phyloP scores from a whole-genome alignment of 352 stramenopile genomes.

The Globisporangium echinulatum region DNA sequence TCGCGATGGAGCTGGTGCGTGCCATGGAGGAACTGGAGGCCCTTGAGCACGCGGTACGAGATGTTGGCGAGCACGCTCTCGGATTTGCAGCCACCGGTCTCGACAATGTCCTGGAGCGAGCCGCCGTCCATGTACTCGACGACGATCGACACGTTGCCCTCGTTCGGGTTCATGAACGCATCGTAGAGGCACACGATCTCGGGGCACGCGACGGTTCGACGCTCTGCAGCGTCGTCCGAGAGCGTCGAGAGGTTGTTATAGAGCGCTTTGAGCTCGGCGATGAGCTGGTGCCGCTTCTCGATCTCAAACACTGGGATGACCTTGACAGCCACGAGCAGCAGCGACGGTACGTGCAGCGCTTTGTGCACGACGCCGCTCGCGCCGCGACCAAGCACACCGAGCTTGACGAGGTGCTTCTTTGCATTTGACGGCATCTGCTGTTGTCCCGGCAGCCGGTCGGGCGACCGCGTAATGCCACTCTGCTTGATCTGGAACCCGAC shows the following conservation, averaged over 20 bases:
- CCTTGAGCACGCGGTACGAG: conserved; percentile 79
- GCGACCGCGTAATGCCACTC: conserved; percentile 63
- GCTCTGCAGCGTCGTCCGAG: conserved; percentile 36
- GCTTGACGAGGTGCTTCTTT: conserved; percentile 80
- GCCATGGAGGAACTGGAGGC: conserved; percentile 85
- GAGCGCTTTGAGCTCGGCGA: conserved; percentile 76
- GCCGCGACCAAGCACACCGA: conserved; percentile 71
- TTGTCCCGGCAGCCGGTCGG: conserved; percentile 27
- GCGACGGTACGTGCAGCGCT: conserved; percentile 83
- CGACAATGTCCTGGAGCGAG: conserved; percentile 90
- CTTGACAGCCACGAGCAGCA: conserved; percentile 88
- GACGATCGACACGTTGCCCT: conserved; percentile 91
- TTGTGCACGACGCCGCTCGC: conserved; percentile 88
- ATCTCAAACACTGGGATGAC: conserved; percentile 88
- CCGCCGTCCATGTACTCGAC: conserved; percentile 96
- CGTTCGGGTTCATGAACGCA: conserved; percentile 90
- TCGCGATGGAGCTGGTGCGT: conserved; percentile 91
- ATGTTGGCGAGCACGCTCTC: conserved; percentile 89
- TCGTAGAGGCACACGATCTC: conserved; percentile 92
- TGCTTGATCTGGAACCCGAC: conserved; percentile 83
- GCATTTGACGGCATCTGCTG: conserved; percentile 45
- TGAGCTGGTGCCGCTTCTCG: conserved; percentile 84
- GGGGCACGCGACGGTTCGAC: conserved; percentile 51
- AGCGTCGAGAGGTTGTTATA: conserved; percentile 85
- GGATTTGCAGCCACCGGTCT: conserved; percentile 80